phyloP scores from a whole-genome alignment of 2,329 filamentous ascomycete species.

The Furcasterigmium furcatum region DNA sequence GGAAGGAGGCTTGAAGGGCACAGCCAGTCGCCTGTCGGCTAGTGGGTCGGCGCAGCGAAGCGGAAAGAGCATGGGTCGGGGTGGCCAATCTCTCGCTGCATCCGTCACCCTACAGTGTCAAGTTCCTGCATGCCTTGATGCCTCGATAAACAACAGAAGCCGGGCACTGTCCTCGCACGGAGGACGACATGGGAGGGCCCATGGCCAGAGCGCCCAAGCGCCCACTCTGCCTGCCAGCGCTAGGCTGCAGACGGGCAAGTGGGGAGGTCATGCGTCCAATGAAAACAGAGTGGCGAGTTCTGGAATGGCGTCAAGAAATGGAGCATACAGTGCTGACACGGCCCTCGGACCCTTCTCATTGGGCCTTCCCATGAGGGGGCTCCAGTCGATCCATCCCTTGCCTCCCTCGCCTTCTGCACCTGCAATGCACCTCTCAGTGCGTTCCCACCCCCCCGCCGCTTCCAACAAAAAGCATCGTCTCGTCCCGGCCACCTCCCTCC shows the following conservation, averaged over 20 bases:
- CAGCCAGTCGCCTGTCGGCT: too few species aligned
- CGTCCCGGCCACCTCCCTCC: constrained; percentile 10
- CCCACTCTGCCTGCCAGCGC: constrained; percentile 11
- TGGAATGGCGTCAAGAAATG: constrained; percentile 12
- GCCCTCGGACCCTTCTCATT: constrained; percentile 6
- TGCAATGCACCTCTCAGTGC: constrained; percentile 5
- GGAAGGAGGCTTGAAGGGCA: too few species aligned
- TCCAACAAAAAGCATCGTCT: constrained; percentile 15
- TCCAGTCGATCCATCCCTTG: constrained; percentile 5
- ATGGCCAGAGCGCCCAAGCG: constrained; percentile 12
- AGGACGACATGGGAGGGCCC: not conserved
- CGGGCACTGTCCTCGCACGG: constrained; percentile 1
- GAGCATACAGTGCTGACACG: constrained; percentile 3
- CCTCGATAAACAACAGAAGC: not conserved
- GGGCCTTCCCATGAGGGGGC: constrained; percentile 4
- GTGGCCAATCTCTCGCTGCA: too few species aligned
- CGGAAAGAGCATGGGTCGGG: too few species aligned
- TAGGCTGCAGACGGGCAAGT: constrained; percentile 9
- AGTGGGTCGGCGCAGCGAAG: too few species aligned
- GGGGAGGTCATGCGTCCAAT: constrained; percentile 9
- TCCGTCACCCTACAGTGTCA: not conserved
- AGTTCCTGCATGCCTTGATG: constrained; percentile 14
- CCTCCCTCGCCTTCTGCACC: constrained; percentile 9
- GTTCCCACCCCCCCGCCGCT: constrained; percentile 7
- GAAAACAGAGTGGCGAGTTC: constrained; percentile 10